Evolutionary conservation across 805 yeast genomes (phyloP).

Genomic region (Komagataella populi): DNA sequence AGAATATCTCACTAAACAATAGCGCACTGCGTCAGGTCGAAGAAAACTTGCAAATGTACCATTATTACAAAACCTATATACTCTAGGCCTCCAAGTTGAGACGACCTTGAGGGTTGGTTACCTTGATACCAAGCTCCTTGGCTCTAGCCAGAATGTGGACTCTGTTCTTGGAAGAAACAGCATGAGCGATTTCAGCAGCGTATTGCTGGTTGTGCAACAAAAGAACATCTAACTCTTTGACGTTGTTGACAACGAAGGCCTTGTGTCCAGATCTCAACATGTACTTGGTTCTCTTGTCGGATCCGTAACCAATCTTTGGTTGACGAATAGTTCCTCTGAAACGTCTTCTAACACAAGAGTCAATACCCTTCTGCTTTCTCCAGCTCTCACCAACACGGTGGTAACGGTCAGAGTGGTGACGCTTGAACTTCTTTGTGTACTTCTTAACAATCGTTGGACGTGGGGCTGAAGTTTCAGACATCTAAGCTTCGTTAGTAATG

Average conservation of each 20-base stretch:
- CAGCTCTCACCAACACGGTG: slow-evolving; percentile 97
- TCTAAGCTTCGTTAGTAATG: slow-evolving; percentile 19
- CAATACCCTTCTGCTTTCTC: slow-evolving; percentile 99
- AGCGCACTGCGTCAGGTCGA: neutral
- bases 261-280: slow-evolving; percentile 97
- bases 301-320: slow-evolving; percentile 99
- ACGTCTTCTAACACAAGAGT: slow-evolving; percentile 98
- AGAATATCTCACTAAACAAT: too few relatives aligned
- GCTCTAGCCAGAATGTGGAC: slow-evolving; percentile 93
- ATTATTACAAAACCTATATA: neutral
- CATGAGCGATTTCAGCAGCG: slow-evolving; percentile 99
- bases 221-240: slow-evolving; percentile 86
- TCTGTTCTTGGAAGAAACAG: slow-evolving; percentile 97
- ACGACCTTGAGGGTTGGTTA: slow-evolving; percentile 99
- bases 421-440: slow-evolving; percentile 97
- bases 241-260: slow-evolving; percentile 86
- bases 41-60: neutral
- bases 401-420: slow-evolving; percentile 99
- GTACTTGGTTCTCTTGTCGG: slow-evolving; percentile 97
- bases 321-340: slow-evolving; percentile 98
- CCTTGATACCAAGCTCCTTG: slow-evolving; percentile 95
- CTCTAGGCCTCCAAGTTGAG: slow-evolving; percentile 88
- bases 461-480: slow-evolving; percentile 89
- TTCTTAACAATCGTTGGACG: slow-evolving; percentile 99
- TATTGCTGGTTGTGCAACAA: slow-evolving; percentile 95